These are phyloP conservation scores for Nadsonia commutata DNA, from an alignment of 1,139 yeast genomes.

Conservation along the genomic window DNA sequence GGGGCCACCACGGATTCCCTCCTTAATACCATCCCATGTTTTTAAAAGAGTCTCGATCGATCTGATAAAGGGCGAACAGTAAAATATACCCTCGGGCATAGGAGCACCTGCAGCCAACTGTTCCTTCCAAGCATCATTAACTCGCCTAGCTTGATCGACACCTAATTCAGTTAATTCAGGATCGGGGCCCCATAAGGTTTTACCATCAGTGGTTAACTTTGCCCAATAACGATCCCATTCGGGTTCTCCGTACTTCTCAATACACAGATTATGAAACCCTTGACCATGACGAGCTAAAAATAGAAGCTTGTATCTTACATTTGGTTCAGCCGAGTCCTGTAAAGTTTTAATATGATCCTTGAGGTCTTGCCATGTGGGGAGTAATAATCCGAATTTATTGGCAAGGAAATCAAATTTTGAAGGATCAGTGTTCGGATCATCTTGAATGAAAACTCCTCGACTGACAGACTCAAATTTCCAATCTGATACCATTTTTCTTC, in stretches of 20 bases:
- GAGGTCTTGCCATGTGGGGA: constrained; percentile 33
- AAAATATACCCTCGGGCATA: constrained; percentile 36
- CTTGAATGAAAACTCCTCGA: constrained; percentile 38
- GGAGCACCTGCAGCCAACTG: constrained; percentile 37
- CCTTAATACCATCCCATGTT: constrained; percentile 40
- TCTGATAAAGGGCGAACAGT: constrained; percentile 51
- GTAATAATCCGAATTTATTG: constrained; percentile 1
- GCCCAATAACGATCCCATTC: constrained; percentile 33
- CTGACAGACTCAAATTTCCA: constrained; percentile 7
- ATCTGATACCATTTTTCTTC: not conserved
- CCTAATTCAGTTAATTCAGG: constrained; percentile 51
- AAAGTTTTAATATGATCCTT: constrained; percentile 24
- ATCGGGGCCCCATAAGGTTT: constrained; percentile 52
- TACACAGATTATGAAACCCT: constrained; percentile 58
- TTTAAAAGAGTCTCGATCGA: constrained; percentile 41
- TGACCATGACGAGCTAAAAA: constrained; percentile 67
- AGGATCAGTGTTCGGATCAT: constrained; percentile 33
- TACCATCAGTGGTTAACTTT: constrained; percentile 25
- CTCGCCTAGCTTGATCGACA: constrained; percentile 34
- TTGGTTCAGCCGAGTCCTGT: constrained; percentile 24
- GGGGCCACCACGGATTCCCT: constrained; percentile 5
- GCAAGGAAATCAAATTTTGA: constrained; percentile 27
- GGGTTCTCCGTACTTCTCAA: constrained; percentile 38
- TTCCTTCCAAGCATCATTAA: constrained; percentile 30
- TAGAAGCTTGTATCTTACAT: constrained; percentile 38